Base-by-base conservation (phyloP, 2,329 filamentous ascomycete species). In the Fonsecaea multimorphosa region DNA sequence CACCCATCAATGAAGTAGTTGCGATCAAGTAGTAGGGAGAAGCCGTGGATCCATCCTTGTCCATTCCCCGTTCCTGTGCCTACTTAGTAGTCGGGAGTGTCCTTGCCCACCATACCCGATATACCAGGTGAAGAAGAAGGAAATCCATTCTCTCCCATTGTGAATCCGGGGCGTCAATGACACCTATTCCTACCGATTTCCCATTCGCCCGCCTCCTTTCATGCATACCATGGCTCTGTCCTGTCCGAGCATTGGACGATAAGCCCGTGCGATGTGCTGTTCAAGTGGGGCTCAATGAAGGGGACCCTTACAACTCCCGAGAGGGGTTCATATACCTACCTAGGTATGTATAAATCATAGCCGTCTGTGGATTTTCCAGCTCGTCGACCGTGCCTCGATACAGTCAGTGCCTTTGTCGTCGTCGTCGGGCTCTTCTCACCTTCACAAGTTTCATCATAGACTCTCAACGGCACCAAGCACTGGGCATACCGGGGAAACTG, bases 1-100 rank as follows among this genome's bases (percentile, higher is more conserved):
- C 78, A 0, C 79, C 79, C 1, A 77, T 81, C 1, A 81, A 73
- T 60, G 66, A 64, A 53, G 40, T 64, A 12, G 19, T 5, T 29
- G 36, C 31, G 3, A 60, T n/a, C n/a, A n/a, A n/a, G n/a, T n/a
- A 40, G 9, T 60, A 22, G 40, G 51, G 19, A 31, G 3, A 31
- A 31, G 29, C 3, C 27, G 4, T 14, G 49, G n/a, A 19, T 16
- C 16, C 27, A 8, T 29, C n/a, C 12, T 54, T 32, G 4, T 54
- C 31, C 31, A 8, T 7, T 1, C 12, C 12, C 14, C 14, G 5
- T 54, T 8, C 49, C 12, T 12, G 2, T 24, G 29, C 29, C 24
- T 24, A 3, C 44, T 4, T 31, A n/a, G n/a, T n/a, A 8, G 16
- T 8, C 14, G 16, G 22, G 44, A 49, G 44, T 24, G 44, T 24